Conservation (phyloP, 352 stramenopile genomes). For the Phytopythium ostracodes region DNA sequence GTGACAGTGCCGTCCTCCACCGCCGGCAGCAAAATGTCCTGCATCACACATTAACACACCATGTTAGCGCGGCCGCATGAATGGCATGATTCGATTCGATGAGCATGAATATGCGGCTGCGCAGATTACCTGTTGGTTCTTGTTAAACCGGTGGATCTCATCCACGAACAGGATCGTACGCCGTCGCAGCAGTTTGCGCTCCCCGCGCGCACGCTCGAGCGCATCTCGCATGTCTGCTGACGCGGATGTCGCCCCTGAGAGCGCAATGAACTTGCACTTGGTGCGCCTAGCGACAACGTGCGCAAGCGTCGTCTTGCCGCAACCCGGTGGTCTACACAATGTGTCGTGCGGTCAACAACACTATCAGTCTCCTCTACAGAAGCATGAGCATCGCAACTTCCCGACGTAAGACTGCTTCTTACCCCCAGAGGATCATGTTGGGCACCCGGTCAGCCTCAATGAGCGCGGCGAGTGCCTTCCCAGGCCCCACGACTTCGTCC, state of each 20-base stretch:
- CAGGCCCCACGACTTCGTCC: slow-evolving; percentile 55
- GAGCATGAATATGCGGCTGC: too few species aligned
- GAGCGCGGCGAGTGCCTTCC: slow-evolving; percentile 56
- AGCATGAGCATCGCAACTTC: neutral
- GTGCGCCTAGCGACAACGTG: slow-evolving; percentile 71
- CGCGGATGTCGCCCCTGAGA: slow-evolving; percentile 74
- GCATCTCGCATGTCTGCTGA: slow-evolving; percentile 70
- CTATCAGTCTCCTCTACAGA: neutral
- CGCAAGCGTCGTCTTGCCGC: slow-evolving; percentile 84
- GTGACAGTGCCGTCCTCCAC: slow-evolving; percentile 85
- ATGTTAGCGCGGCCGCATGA: neutral
- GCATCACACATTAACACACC: neutral
- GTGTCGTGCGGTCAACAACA: too few species aligned
- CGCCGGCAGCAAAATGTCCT: slow-evolving; percentile 80
- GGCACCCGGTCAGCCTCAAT: slow-evolving; percentile 68
- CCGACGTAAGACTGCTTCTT: neutral
- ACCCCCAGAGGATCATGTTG: slow-evolving; percentile 88
- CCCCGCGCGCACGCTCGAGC: slow-evolving; percentile 60
- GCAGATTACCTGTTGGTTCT: slow-evolving; percentile 76
- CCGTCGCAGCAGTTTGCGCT: slow-evolving; percentile 55
- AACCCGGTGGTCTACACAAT: slow-evolving; percentile 71
- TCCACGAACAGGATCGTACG: slow-evolving; percentile 86
- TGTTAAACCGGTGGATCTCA: slow-evolving; percentile 88
- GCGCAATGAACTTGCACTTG: slow-evolving; percentile 57
- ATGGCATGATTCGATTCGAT: neutral